phyloP scores from a whole-genome alignment of 106 monocot genomes.

The Alisma plantagoaquatica region DNA sequence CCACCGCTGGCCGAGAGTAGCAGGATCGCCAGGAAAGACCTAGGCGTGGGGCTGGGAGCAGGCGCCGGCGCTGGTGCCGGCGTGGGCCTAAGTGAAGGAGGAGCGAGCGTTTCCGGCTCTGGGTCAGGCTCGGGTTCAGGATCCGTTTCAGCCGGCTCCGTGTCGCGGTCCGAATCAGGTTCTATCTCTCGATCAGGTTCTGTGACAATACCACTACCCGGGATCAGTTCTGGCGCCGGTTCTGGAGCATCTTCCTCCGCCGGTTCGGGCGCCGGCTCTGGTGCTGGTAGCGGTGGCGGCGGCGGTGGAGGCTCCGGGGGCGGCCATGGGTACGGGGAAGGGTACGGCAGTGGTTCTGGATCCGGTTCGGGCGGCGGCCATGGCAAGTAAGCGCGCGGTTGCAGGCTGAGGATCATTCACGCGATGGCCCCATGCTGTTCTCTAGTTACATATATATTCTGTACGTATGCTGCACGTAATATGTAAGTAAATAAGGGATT shows the following conservation, averaged over 20 bases:
- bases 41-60: no score
- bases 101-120: neutral
- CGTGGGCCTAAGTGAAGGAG: neutral
- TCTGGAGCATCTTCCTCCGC: neutral
- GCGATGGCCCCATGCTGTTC: no score
- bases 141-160: neutral
- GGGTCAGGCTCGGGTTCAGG: slow-evolving; percentile 1
- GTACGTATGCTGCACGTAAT: no score
- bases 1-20: no score
- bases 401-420: no score
- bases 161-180: no score
- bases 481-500: no score
- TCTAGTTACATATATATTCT: no score
- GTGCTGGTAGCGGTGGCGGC: neutral
- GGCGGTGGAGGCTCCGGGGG: no score
- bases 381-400: no score
- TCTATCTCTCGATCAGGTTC: neutral
- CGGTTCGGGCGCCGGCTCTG: neutral
- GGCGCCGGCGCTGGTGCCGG: no score
- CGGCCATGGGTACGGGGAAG: neutral
- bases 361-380: neutral
- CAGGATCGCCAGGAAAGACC: slow-evolving; percentile 1
- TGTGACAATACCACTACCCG: no score
- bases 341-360: neutral
- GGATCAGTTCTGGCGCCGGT: neutral